Conservation (phyloP, 257 asterid genomes). For the Lantana camara region DNA sequence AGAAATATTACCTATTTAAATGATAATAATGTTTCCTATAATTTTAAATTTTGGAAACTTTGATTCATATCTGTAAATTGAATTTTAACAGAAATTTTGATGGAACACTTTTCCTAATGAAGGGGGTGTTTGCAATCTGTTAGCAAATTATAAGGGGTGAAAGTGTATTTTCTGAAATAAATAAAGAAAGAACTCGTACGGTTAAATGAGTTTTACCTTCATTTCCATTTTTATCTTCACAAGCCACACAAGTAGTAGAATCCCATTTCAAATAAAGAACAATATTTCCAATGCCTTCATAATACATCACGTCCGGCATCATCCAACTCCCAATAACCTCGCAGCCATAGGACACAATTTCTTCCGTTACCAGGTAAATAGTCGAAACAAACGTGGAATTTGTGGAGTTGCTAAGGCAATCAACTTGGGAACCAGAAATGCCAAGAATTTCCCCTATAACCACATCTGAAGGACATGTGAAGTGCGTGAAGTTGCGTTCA, state of each 20-base stretch:
- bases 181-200: neutral
- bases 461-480: conserved; percentile 13
- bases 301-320: neutral
- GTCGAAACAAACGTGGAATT: neutral
- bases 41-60: too few species aligned
- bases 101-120: too few species aligned
- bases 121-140: too few species aligned
- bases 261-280: neutral
- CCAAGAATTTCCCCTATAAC: neutral
- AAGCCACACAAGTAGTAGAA: neutral
- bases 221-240: neutral
- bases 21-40: too few species aligned
- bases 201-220: conserved; percentile 13
- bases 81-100: too few species aligned
- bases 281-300: neutral
- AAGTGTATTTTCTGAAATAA: neutral
- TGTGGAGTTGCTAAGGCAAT: conserved; percentile 32
- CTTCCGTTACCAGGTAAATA: neutral
- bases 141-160: too few species aligned
- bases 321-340: neutral
- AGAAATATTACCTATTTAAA: too few species aligned
- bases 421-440: neutral
- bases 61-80: too few species aligned
- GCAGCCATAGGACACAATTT: neutral
- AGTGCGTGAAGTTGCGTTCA: conserved; percentile 30